A percentile compares a stretch with the other conserved stretches of the same genome.
Evolutionary conservation across 345 rosid genomes (phyloP).

Genomic region (Gossypium australe): DNA sequence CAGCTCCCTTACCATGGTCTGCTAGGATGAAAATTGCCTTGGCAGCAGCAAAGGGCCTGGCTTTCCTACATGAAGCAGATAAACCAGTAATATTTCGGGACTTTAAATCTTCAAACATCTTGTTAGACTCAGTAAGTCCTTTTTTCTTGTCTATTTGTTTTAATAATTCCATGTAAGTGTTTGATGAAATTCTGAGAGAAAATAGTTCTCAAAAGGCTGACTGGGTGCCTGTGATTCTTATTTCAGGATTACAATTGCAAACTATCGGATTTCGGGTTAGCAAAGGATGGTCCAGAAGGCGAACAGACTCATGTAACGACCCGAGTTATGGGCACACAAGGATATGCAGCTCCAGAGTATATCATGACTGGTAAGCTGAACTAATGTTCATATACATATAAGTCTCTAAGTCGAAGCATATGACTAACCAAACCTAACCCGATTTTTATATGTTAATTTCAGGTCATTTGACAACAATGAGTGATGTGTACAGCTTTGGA

Average conservation of each 20-base stretch:
- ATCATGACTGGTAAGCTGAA: conserved; percentile 46
- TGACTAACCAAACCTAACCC: background rate
- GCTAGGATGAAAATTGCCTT: conserved; percentile 70
- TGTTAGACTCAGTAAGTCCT: conserved; percentile 53
- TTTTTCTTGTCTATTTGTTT: background rate
- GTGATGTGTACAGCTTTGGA: conserved; percentile 73
- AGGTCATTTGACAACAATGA: conserved; percentile 76
- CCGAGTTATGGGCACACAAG: conserved; percentile 54
- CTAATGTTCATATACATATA: too few species aligned
- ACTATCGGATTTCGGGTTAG: conserved; percentile 57
- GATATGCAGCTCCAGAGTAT: conserved; percentile 63
- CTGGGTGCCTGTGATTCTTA: background rate
- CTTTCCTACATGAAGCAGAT: conserved; percentile 74
- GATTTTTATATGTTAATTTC: conserved; percentile 12
- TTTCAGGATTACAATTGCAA: conserved; percentile 46
- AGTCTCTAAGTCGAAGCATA: too few species aligned
- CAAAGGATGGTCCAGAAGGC: conserved; percentile 60
- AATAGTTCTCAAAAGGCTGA: background rate
- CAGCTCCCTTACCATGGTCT: conserved; percentile 58
- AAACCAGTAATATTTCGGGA: conserved; percentile 76
- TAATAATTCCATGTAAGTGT: background rate
- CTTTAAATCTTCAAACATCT: conserved; percentile 69
- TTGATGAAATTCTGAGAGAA: background rate
- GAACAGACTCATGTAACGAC: conserved; percentile 43
- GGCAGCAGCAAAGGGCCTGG: conserved; percentile 80